phyloP scores from a whole-genome alignment of 129 eudicot species.

The Centaurea solstitialis region DNA sequence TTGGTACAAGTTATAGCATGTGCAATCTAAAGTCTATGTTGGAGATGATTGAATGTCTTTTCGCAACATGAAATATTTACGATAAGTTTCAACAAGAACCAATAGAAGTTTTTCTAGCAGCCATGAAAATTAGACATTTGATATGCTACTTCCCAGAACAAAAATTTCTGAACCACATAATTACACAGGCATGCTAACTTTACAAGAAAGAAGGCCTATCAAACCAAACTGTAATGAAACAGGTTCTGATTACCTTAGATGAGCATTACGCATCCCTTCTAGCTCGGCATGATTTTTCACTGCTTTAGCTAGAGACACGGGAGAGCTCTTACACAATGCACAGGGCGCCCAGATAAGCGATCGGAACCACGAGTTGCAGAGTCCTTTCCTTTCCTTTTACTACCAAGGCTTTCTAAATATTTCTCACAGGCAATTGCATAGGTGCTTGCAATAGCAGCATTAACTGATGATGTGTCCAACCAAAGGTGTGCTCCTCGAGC shows the following conservation, averaged over 20 bases:
- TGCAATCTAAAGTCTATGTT: neutral
- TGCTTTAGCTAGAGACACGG: conserved; percentile 78
- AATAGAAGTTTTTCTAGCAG: neutral
- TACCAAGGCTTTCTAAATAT: conserved; percentile 26
- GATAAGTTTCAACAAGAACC: neutral
- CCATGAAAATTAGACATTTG: neutral
- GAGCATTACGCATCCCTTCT: conserved; percentile 84
- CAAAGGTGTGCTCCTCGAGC: conserved; percentile 78
- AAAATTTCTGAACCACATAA: neutral
- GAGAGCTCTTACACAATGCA: conserved; percentile 61
- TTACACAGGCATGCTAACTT: neutral
- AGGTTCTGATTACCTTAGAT: conserved; percentile 61
- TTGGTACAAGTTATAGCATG: neutral
- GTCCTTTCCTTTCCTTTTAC: conserved; percentile 27
- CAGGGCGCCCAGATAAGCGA: conserved; percentile 58
- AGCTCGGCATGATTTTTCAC: conserved; percentile 82
- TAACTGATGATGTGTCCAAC: conserved; percentile 80
- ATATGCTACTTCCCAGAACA: neutral
- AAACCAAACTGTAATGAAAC: neutral
- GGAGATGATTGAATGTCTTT: neutral
- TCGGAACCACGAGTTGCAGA: conserved; percentile 8
- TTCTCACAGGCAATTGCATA: conserved; percentile 66
- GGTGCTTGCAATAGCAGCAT: conserved; percentile 81
- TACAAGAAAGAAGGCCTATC: neutral
- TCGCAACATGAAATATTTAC: neutral